Base-by-base conservation (phyloP, 331 rosid species). In the Phaseolus coccineus region DNA sequence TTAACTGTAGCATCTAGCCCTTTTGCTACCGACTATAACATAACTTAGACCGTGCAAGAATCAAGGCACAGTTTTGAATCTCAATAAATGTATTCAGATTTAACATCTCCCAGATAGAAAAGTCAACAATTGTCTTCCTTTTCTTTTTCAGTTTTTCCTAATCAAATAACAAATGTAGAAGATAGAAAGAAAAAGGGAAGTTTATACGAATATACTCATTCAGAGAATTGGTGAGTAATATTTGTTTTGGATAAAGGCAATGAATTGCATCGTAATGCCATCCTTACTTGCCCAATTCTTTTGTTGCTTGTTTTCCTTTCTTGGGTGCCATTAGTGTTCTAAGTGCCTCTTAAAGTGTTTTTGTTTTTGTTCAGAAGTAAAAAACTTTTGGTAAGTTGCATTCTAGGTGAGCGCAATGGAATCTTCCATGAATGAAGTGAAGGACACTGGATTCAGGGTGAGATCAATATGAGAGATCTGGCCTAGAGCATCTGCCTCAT, bases 1-100 rank as follows among this genome's bases (percentile, higher is more conserved):
- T 31, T 31, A 15, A n/a, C 42, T 72, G 39, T 55, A 80, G 28
- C 40, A 39, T 58, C 67, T 68, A n/a, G 39, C 27, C 57, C 77
- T 48, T 69, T 5, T 46, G 63, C 62, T 33, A 28, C 73, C 64
- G 56, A n/a, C n/a, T 4, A 37, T n/a, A 27, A 44, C 74, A 16
- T 50, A 69, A 42, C 30, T 1, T 31, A 28, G 42, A 22, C 14
- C n/a, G 25, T 30, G 6, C 14, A 31, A 56, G 25, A 14, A 71
- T 51, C 19, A 51, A 16, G 48, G 2, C 76, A 9, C 3, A 31
- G 10, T 19, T 35, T 51, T 22, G 72, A 67, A 22, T 67, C 72
- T 67, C 35, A 11, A 65, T 1, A 65, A 37, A n/a, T 39, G 50
- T 37, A 37, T 19, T 19, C 47, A 33, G 48, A 0, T 35, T 37